These are phyloP conservation scores for Heterobasidion occidentale DNA, from an alignment of 1,284 basidiomycete genomes.

Conservation along the genomic window DNA sequence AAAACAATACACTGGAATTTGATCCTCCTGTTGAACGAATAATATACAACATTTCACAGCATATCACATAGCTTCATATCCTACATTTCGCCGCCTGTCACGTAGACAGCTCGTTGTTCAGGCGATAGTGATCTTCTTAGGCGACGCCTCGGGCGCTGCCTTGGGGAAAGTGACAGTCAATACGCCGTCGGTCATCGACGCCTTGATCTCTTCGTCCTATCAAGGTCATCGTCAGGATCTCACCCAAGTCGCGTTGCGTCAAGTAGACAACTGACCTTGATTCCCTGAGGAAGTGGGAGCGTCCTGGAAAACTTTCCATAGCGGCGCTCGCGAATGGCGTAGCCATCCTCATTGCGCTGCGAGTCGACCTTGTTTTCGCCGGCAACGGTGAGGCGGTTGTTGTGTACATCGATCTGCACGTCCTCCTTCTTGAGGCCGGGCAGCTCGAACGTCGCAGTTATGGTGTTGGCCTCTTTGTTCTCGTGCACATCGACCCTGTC, in stretches of 20 bases:
- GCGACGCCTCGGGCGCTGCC: slow-evolving; percentile 22
- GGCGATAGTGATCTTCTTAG: slow-evolving; percentile 27
- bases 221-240: slow-evolving; percentile 1
- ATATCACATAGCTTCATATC: too few species aligned
- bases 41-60: too few species aligned
- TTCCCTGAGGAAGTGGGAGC: slow-evolving; percentile 35
- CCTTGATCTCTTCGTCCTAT: slow-evolving; percentile 33
- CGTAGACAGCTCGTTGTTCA: slow-evolving; percentile 8
- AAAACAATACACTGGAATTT: too few species aligned
- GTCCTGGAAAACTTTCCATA: slow-evolving; percentile 39
- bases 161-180: slow-evolving; percentile 37
- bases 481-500: slow-evolving; percentile 42
- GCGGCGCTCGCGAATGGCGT: slow-evolving; percentile 40
- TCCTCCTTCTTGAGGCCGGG: slow-evolving; percentile 30
- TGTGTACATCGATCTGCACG: slow-evolving; percentile 33
- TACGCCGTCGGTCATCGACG: slow-evolving; percentile 34
- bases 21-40: too few species aligned
- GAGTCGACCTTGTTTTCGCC: slow-evolving; percentile 29
- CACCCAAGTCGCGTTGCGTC: neutral
- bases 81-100: too few species aligned
- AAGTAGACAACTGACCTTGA: slow-evolving; percentile 29
- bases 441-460: slow-evolving; percentile 26
- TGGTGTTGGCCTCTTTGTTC: slow-evolving; percentile 26
- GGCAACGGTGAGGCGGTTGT: slow-evolving; percentile 35
- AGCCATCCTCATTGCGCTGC: slow-evolving; percentile 34